These are phyloP conservation scores for Lithospermum erythrorhizon DNA, from an alignment of 257 asterid genomes.

Conservation along the genomic window DNA sequence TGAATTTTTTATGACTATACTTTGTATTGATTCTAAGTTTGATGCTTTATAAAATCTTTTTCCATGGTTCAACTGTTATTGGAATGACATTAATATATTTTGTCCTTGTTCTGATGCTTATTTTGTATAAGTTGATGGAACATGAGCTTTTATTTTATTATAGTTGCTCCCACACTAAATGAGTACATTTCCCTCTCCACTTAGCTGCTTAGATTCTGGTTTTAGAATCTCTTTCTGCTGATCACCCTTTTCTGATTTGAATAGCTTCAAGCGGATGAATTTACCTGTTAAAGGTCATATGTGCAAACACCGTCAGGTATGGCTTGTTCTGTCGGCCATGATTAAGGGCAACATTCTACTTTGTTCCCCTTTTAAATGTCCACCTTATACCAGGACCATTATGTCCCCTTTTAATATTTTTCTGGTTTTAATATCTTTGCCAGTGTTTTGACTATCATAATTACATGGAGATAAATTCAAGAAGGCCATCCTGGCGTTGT, in stretches of 20 bases:
- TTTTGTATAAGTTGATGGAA: neutral
- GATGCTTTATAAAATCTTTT: neutral
- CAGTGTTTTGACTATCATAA: constrained; percentile 11
- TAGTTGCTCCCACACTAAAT: neutral
- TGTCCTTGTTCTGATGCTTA: neutral
- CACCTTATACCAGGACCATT: too few species aligned
- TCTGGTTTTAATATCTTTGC: neutral
- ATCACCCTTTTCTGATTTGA: constrained; percentile 6
- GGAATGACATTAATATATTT: neutral
- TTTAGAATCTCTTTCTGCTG: constrained; percentile 10
- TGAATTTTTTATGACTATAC: too few species aligned
- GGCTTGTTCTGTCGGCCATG: neutral
- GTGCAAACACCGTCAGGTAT: constrained; percentile 94
- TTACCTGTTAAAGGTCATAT: constrained; percentile 83
- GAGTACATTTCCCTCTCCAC: neutral
- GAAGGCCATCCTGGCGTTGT: constrained; percentile 11
- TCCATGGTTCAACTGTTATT: neutral
- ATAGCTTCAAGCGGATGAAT: constrained; percentile 68
- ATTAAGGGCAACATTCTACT: neutral
- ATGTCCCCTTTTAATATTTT: too few species aligned
- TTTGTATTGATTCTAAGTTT: too few species aligned
- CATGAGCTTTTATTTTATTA: neutral
- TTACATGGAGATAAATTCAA: constrained; percentile 9
- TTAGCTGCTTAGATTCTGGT: neutral
- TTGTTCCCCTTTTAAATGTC: neutral